Evolutionary conservation across 73 alveolate genomes (phyloP), one percentile per base, ranked within the genome.

Genomic region (Durusdinium trenchii): DNA sequence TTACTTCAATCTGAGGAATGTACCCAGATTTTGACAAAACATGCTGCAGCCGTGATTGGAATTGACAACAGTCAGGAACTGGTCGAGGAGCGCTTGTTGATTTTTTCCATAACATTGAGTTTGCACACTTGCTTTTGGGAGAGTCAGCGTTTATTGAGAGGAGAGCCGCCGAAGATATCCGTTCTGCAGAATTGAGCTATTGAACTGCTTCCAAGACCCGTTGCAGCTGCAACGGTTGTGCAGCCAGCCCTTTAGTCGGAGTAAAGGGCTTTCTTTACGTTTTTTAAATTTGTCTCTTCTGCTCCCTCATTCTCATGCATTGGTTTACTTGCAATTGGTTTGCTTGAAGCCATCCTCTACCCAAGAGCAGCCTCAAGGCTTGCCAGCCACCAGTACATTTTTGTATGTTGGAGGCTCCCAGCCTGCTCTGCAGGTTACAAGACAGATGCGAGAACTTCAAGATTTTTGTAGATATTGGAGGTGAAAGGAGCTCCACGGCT

Each of bases 141-240:
- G n/a, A n/a, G n/a, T n/a, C n/a, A n/a, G n/a, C n/a, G n/a, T n/a
- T n/a, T n/a, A 57, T 12, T 57, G 69, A 12, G 81, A 67, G 81
- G 95, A 86, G 42, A 86, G 95, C 67, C 61, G 95, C 23, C 95
- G 84, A 28, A 32, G 95, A 3, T 86, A 42, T 67, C 95, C 95
- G 35, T 62, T 40, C 30, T 86, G 95, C 84, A 82, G 46, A 42
- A 57, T 86, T 47, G 95, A 86, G 45, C 54, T 86, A 64, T 36
- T 86, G 52, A 67, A 86, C 47, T 86, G 95, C 62, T 86, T 86
- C 79, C 69, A 83, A 32, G 95, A 86, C 67, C 95, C 61, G 38
- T 82, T 38, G 45, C 67, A 47, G 14, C 83, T 86, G 30, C 48
- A 38, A 1, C 3, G 6, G 6, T 60, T 86, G 38, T 86, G 95